Percentiles rank a stretch among this genome's conserved stretches.
Conservation (phyloP, 305 asterid genomes). For the Ruellia speciosa region DNA sequence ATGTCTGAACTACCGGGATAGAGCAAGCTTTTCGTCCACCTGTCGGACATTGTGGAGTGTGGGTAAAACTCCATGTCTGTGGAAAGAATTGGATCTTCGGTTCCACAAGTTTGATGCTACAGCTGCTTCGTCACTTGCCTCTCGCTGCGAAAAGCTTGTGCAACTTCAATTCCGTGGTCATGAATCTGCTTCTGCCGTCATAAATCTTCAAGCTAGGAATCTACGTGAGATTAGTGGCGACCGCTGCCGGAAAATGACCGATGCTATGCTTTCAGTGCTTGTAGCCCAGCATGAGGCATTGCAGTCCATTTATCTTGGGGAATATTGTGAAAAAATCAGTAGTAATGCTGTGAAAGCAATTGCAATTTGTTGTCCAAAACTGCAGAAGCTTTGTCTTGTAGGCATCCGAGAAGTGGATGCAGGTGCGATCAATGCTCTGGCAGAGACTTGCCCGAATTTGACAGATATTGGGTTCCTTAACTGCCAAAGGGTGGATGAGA, state of each 20-base stretch:
- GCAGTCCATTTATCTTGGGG: conserved; percentile 79
- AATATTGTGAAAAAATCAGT: conserved; percentile 72
- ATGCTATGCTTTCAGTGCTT: conserved; percentile 65
- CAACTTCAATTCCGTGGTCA: conserved; percentile 77
- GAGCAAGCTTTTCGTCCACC: conserved; percentile 80
- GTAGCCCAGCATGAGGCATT: conserved; percentile 76
- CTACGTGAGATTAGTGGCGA: conserved; percentile 72
- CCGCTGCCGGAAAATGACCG: conserved; percentile 63
- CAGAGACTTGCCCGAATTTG: conserved; percentile 50
- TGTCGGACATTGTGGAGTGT: conserved; percentile 67
- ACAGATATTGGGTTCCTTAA: conserved; percentile 70
- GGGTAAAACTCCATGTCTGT: conserved; percentile 61
- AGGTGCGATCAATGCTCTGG: conserved; percentile 68
- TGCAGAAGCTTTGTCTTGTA: conserved; percentile 61
- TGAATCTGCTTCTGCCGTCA: conserved; percentile 71
- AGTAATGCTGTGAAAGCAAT: conserved; percentile 72
- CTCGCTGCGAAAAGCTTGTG: conserved; percentile 54
- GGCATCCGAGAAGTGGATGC: conserved; percentile 70
- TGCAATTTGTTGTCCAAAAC: conserved; percentile 61
- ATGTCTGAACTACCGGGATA: conserved; percentile 64
- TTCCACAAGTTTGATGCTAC: conserved; percentile 57
- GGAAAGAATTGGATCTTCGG: conserved; percentile 69
- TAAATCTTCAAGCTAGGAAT: conserved; percentile 56
- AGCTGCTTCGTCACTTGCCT: conserved; percentile 55
- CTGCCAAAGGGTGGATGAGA: conserved; percentile 62